Evolutionary conservation across 2,329 filamentous ascomycete genomes (phyloP).

Genomic region (Annulohypoxylon truncatum): DNA sequence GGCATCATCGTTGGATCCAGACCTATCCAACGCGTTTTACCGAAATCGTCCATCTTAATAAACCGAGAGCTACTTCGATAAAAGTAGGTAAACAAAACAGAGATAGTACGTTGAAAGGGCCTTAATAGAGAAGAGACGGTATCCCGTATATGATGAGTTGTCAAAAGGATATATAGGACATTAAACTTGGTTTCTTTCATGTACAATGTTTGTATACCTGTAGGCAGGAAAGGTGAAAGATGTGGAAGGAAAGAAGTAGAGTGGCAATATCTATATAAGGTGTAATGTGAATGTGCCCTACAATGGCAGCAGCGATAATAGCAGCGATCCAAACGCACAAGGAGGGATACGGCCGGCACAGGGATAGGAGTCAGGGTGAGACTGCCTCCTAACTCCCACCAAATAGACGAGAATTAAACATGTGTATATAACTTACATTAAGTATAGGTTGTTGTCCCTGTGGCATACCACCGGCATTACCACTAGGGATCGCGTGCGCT

Average conservation of each 20-base stretch:
- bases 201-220: not conserved
- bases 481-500: constrained; percentile 53
- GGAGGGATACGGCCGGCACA: not conserved
- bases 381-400: not conserved
- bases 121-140: not conserved
- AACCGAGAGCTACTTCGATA: not conserved
- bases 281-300: constrained; percentile 9
- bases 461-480: constrained; percentile 67
- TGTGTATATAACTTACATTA: constrained; percentile 63
- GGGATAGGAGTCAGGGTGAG: constrained; percentile 5
- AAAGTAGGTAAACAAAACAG: not conserved
- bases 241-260: not conserved
- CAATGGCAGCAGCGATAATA: constrained; percentile 6
- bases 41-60: not conserved
- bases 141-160: not conserved
- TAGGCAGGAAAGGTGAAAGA: not conserved
- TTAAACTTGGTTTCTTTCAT: not conserved
- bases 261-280: not conserved
- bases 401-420: constrained; percentile 1
- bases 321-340: constrained; percentile 10
- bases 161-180: not conserved
- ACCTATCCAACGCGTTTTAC: not conserved
- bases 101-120: not conserved
- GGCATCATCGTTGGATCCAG: not conserved
- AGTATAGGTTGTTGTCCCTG: constrained; percentile 89